phyloP scores from a whole-genome alignment of 2,329 filamentous ascomycete genomes.

The Rhynchosporium secalis region DNA sequence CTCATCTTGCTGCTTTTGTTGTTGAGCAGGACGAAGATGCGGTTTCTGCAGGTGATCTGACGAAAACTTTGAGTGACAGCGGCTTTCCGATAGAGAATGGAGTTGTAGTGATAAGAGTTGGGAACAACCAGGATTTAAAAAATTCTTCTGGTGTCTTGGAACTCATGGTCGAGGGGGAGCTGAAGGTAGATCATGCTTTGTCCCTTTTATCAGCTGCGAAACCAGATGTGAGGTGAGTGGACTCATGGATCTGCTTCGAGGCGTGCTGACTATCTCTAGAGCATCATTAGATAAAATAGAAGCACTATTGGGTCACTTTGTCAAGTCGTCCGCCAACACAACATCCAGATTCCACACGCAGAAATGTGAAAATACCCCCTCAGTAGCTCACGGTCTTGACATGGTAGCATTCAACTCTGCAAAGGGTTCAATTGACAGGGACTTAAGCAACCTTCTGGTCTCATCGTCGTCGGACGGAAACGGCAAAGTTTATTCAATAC shows the following conservation, averaged over 20 bases:
- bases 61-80: slow-evolving; percentile 21
- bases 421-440: slow-evolving; percentile 29
- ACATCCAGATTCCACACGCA: slow-evolving; percentile 30
- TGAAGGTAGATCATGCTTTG: slow-evolving; percentile 31
- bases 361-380: slow-evolving; percentile 25
- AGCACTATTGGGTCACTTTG: slow-evolving; percentile 28
- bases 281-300: slow-evolving; percentile 26
- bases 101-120: slow-evolving; percentile 25
- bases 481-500: slow-evolving; percentile 30
- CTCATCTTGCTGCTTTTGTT: slow-evolving; percentile 28
- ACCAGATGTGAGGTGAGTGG: slow-evolving; percentile 28
- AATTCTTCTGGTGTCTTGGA: slow-evolving; percentile 16
- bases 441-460: slow-evolving; percentile 27
- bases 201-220: slow-evolving; percentile 23
- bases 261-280: slow-evolving; percentile 19
- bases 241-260: neutral
- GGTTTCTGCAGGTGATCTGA: slow-evolving; percentile 22
- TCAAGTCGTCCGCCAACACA: slow-evolving; percentile 23
- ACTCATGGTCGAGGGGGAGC: slow-evolving; percentile 24
- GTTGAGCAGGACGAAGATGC: slow-evolving; percentile 14
- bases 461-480: slow-evolving; percentile 11
- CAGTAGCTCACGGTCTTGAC: slow-evolving; percentile 28
- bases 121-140: slow-evolving; percentile 18
- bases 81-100: slow-evolving; percentile 26
- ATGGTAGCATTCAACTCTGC: slow-evolving; percentile 31